Evolutionary conservation across 2,329 filamentous ascomycete species (phyloP).

Genomic region (Daldinia sp.): DNA sequence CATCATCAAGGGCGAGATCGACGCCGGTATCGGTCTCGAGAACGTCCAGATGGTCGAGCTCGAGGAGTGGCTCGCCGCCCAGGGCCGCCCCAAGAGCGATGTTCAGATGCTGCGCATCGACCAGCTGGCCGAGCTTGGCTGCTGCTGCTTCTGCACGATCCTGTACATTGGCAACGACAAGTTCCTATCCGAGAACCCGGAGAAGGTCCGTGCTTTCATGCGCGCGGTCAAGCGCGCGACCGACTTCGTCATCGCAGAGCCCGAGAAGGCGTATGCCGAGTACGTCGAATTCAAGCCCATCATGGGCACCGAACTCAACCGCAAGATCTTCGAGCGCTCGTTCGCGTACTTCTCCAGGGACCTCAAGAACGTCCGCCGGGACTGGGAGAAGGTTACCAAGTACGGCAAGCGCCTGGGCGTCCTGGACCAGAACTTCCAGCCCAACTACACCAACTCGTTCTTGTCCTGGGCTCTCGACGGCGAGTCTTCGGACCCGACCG

Average conservation of each 20-base stretch:
- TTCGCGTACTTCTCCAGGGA: constrained; percentile 80
- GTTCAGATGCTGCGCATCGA: constrained; percentile 85
- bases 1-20: constrained; percentile 75
- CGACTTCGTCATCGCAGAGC: constrained; percentile 72
- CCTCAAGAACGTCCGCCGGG: constrained; percentile 75
- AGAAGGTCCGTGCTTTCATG: constrained; percentile 73
- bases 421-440: constrained; percentile 66
- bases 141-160: constrained; percentile 86
- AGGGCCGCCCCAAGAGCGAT: constrained; percentile 69
- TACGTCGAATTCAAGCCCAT: constrained; percentile 77
- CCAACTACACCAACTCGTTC: constrained; percentile 80
- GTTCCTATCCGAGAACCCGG: constrained; percentile 72
- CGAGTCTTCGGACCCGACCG: constrained; percentile 72
- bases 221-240: constrained; percentile 78
- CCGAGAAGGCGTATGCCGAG: constrained; percentile 69
- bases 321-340: constrained; percentile 81
- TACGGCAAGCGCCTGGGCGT: constrained; percentile 79
- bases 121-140: constrained; percentile 79
- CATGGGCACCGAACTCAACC: constrained; percentile 73
- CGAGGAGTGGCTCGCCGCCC: constrained; percentile 74
- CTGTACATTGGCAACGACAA: constrained; percentile 80
- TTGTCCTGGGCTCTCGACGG: constrained; percentile 70
- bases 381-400: constrained; percentile 80
- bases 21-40: constrained; percentile 79
- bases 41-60: constrained; percentile 87